Percentiles rank a stretch among this genome's conserved stretches.
Conservation (phyloP, 2,329 filamentous ascomycete genomes). For the Talaromyces rugulosus region DNA sequence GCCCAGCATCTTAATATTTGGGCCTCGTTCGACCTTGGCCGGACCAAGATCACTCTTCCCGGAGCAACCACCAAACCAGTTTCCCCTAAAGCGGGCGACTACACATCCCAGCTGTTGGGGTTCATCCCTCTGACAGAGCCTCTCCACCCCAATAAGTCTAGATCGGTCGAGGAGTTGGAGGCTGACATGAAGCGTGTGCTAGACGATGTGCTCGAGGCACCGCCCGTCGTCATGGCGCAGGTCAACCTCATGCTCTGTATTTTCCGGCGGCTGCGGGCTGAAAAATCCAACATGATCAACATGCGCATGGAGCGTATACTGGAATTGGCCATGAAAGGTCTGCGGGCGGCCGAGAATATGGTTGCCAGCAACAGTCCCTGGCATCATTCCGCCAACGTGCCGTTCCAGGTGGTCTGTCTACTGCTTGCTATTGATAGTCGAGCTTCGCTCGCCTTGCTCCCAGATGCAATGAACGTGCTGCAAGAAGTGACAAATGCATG, state of each 20-base stretch:
- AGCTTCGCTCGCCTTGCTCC: conserved; percentile 45
- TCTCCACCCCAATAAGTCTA: conserved; percentile 49
- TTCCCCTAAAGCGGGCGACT: conserved; percentile 35
- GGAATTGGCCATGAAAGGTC: conserved; percentile 39
- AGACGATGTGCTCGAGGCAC: conserved; percentile 35
- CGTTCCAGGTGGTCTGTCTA: conserved; percentile 56
- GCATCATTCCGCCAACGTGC: conserved; percentile 59
- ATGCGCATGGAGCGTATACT: conserved; percentile 47
- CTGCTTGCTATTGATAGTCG: conserved; percentile 53
- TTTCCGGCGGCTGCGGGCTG: conserved; percentile 50
- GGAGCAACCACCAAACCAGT: conserved; percentile 40
- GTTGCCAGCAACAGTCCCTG: conserved; percentile 46
- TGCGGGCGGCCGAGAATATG: conserved; percentile 47
- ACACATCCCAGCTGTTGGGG: conserved; percentile 48
- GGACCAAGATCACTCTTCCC: conserved; percentile 48
- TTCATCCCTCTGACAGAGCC: conserved; percentile 52
- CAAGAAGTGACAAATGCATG: conserved; percentile 41
- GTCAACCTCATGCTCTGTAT: conserved; percentile 55
- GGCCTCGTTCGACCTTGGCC: conserved; percentile 57
- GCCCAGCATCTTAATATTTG: conserved; percentile 57
- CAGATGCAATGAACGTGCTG: conserved; percentile 49
- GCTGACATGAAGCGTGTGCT: conserved; percentile 41
- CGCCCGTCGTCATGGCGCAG: conserved; percentile 47
- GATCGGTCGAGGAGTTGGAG: conserved; percentile 42
- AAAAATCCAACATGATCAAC: conserved; percentile 44